Evolutionary conservation across 192 early-diverging fungal genomes (phyloP), one percentile per base, ranked within the genome.

Genomic region (Coemansia sp.): DNA sequence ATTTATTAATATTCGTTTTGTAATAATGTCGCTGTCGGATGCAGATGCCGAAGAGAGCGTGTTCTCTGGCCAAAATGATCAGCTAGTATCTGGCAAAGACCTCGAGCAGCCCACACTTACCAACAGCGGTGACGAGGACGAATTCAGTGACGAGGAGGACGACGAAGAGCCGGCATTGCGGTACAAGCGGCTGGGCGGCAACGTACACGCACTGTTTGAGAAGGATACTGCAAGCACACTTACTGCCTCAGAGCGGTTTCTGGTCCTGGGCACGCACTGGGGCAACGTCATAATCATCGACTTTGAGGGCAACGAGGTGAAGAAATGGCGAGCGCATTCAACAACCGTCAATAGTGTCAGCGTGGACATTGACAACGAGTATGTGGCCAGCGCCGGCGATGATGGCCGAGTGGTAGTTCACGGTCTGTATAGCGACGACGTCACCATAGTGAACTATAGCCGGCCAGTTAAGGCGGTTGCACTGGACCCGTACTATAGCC

Each of bases 241-340:
- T 38, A 73, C 84, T 4, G 96, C 95, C 0, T 88, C 89, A 2
- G 90, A 93, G 56, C 75, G 89, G 43, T 97, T 97, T 69, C 75
- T 98, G 66, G 94, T 96, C 6, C 84, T 96, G 25, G 95, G 94
- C 25, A 97, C 95, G 3, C 93, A 97, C 68, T 91, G 91, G 84
- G 95, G 96, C 52, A 78, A 86, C 21, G 88, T 98, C 0, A 86
- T 93, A 52, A 86, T 98, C 51, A 85, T 96, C 21, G 96, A 98
- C 73, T 88, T 95, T 64, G 90, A 91, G 24, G 96, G 96, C 58
- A 95, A 93, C 60, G 83, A 90, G 24, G 89, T 94, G 23, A 93
- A 94, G 82, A 84, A 84, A 45, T 98, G 92, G 74, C 75, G 85
- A 37, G 85, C 83, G 4, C 96, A 98, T 72, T 86, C 88, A 8